Percentiles rank a stretch among this genome's conserved stretches.
These are phyloP conservation scores for Arabidopsis arenosa DNA, from an alignment of 345 rosid genomes.

Conservation along the genomic window DNA sequence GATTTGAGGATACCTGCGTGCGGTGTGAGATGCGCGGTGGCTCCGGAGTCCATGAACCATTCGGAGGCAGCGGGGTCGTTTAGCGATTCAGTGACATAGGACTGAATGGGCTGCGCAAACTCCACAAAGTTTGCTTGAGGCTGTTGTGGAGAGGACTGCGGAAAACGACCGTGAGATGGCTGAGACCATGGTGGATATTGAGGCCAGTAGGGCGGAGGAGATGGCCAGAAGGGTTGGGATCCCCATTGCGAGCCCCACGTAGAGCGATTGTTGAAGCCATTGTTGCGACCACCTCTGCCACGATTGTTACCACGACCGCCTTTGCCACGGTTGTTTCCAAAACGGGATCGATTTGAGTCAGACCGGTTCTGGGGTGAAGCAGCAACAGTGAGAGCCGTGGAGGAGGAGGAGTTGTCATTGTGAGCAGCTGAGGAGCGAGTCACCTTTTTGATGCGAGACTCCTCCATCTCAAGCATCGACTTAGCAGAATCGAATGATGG, in stretches of 20 bases:
- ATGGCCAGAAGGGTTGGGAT: background rate
- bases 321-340: background rate
- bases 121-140: background rate
- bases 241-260: background rate
- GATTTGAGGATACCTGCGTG: background rate
- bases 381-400: too few relatives aligned
- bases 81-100: background rate
- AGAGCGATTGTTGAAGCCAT: background rate
- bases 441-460: too few relatives aligned
- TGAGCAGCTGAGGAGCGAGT: too few relatives aligned
- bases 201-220: background rate
- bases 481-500: too few relatives aligned
- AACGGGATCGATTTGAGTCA: too few relatives aligned
- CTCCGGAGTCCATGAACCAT: background rate
- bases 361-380: too few relatives aligned
- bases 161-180: background rate
- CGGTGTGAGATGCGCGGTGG: background rate
- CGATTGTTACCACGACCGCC: background rate
- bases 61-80: background rate
- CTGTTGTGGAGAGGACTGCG: background rate
- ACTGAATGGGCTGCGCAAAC: background rate
- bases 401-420: too few relatives aligned
- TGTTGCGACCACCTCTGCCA: background rate
- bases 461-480: too few relatives aligned
- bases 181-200: background rate